Conservation (phyloP, 495 filamentous ascomycete genomes). For the Echria macrotheca region DNA sequence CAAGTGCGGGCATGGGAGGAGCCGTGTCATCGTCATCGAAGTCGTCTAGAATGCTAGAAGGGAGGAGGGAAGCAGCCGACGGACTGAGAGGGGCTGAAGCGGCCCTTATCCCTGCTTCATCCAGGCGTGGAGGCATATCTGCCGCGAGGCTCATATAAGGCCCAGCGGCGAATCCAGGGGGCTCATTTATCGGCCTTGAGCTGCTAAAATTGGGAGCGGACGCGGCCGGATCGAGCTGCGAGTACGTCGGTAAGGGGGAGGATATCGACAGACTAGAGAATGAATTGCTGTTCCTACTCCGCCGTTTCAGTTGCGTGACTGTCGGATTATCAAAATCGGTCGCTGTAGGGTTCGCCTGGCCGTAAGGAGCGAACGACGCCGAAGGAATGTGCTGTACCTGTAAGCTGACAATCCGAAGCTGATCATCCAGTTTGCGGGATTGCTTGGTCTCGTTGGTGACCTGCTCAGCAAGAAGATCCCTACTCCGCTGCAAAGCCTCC, state of each 20-base stretch:
- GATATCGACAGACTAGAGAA: constrained; percentile 42
- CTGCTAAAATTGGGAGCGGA: constrained; percentile 31
- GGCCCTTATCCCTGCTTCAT: constrained; percentile 38
- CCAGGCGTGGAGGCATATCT: constrained; percentile 32
- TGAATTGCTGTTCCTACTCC: constrained; percentile 53
- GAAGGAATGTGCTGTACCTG: constrained; percentile 35
- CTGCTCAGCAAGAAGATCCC: constrained; percentile 40
- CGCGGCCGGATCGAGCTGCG: constrained; percentile 34
- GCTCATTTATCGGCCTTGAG: constrained; percentile 35
- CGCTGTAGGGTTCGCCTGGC: constrained; percentile 41
- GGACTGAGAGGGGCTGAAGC: constrained; percentile 71
- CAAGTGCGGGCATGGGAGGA: constrained; percentile 38
- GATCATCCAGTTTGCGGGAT: constrained; percentile 33
- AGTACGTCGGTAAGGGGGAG: constrained; percentile 34
- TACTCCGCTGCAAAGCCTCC: constrained; percentile 40
- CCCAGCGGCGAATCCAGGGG: constrained; percentile 45
- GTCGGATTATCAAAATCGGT: constrained; percentile 44
- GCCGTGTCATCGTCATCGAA: constrained; percentile 65
- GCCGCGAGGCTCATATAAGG: constrained; percentile 46
- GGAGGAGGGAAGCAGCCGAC: constrained; percentile 69
- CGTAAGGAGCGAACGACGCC: constrained; percentile 31
- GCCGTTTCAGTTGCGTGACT: constrained; percentile 45
- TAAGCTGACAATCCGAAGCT: constrained; percentile 27
- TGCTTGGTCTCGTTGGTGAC: constrained; percentile 32
- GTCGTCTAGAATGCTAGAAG: constrained; percentile 66